Conservation (phyloP, 2,329 filamentous ascomycete species). For the Acarospora socialis region DNA sequence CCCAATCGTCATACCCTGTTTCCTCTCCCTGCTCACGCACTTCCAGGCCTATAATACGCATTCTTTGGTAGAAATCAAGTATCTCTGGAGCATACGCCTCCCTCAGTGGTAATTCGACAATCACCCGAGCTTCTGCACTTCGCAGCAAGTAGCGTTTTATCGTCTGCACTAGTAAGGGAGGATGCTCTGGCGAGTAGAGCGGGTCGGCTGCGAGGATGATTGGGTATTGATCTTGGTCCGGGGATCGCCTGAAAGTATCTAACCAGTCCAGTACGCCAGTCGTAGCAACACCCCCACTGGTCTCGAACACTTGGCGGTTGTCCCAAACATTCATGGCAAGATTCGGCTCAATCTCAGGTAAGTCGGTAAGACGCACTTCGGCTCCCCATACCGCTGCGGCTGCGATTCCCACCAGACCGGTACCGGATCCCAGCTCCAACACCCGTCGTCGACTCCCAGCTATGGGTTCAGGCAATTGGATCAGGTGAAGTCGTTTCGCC, state of each 20-base stretch:
- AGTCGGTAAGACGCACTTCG: conserved; percentile 62
- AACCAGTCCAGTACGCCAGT: conserved; percentile 63
- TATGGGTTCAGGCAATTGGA: conserved; percentile 18
- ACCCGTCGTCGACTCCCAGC: conserved; percentile 14
- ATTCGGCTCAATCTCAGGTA: conserved; percentile 72
- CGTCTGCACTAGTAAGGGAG: conserved; percentile 54
- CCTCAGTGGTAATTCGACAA: conserved; percentile 70
- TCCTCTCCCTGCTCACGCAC: conserved; percentile 38
- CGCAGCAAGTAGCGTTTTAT: conserved; percentile 53
- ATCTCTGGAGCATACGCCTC: conserved; percentile 52
- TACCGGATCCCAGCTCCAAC: conserved; percentile 79
- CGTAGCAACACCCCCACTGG: conserved; percentile 41
- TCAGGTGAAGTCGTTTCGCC: conserved; percentile 45
- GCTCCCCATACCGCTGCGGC: conserved; percentile 56
- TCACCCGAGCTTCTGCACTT: conserved; percentile 44
- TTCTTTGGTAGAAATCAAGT: conserved; percentile 44
- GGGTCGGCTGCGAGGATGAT: conserved; percentile 75
- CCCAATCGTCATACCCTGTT: conserved; percentile 34
- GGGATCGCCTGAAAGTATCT: conserved; percentile 7
- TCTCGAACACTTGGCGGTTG: conserved; percentile 45
- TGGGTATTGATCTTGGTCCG: conserved; percentile 27
- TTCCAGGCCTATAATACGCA: conserved; percentile 40
- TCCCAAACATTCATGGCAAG: conserved; percentile 55
- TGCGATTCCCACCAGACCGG: conserved; percentile 77
- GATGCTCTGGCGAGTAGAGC: conserved; percentile 75